Percentiles rank a stretch among this genome's conserved stretches.
Conservation (phyloP, 768 basidiomycete species). For the Mycena leptocephala region DNA sequence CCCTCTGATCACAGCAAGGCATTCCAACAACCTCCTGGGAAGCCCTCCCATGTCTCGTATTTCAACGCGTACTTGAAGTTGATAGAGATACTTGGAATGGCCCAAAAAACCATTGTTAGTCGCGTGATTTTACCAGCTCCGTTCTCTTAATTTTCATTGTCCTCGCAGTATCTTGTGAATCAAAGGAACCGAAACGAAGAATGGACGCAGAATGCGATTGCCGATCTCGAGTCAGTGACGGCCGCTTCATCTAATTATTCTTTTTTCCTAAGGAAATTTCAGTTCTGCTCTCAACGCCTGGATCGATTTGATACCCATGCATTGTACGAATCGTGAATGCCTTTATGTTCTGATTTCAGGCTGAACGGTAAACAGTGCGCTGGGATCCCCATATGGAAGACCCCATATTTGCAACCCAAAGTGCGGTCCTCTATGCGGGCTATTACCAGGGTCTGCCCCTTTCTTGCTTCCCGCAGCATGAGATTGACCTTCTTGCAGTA, state of each 20-base stretch:
- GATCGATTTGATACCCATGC: slow-evolving; percentile 73
- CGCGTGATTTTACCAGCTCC: neutral
- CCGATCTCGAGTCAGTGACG: slow-evolving; percentile 57
- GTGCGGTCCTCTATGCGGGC: slow-evolving; percentile 38
- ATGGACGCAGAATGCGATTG: slow-evolving; percentile 69
- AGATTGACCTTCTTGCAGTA: slow-evolving; percentile 11
- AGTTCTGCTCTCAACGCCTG: slow-evolving; percentile 75
- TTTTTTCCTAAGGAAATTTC: too few relatives aligned
- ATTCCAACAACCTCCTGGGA: slow-evolving; percentile 77
- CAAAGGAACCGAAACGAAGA: slow-evolving; percentile 46
- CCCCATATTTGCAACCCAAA: slow-evolving; percentile 38
- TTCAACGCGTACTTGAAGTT: slow-evolving; percentile 72
- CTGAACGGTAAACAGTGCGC: slow-evolving; percentile 48
- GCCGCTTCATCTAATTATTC: neutral
- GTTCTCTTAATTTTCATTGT: neutral
- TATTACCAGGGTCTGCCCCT: slow-evolving; percentile 39
- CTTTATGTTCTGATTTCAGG: neutral
- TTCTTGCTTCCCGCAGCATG: neutral
- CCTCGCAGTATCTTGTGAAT: slow-evolving; percentile 70
- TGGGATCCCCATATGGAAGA: slow-evolving; percentile 46
- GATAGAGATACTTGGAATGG: slow-evolving; percentile 73
- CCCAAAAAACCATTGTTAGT: slow-evolving; percentile 74
- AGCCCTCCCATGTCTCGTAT: slow-evolving; percentile 67
- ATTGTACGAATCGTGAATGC: slow-evolving; percentile 53
- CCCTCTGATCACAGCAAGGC: slow-evolving; percentile 59